Conservation (phyloP, 2,329 filamentous ascomycete genomes). For the Alternaria brassicicola region DNA sequence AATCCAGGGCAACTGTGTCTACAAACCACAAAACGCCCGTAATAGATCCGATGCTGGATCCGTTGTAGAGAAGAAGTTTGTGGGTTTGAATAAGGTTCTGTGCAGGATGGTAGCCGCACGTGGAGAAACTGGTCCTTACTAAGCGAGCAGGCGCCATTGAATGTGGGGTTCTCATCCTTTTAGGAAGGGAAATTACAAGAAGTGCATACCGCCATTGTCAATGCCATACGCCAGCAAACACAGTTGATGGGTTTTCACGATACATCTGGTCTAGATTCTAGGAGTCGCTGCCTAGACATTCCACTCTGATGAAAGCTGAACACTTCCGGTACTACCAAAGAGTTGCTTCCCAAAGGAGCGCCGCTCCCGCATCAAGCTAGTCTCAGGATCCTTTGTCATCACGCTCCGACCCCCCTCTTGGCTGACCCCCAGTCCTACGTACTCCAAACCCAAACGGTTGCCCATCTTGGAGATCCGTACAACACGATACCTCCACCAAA, state of each 20-base stretch:
- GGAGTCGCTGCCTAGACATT: not conserved
- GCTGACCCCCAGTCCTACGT: not conserved
- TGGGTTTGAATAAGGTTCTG: slow-evolving; percentile 17
- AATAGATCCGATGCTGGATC: not conserved
- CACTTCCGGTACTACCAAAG: not conserved
- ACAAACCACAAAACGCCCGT: not conserved
- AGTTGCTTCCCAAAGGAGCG: not conserved
- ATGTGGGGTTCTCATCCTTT: slow-evolving; percentile 4
- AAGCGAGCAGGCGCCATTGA: slow-evolving; percentile 6
- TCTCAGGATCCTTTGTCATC: not conserved
- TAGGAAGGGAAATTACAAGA: not conserved
- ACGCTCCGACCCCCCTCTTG: not conserved
- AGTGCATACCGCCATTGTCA: not conserved
- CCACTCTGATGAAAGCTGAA: not conserved
- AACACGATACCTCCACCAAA: not conserved
- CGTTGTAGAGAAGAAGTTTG: slow-evolving; percentile 3
- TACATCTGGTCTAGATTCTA: not conserved
- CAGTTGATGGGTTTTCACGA: slow-evolving; percentile 1
- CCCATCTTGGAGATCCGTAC: not conserved
- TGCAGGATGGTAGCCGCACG: slow-evolving; percentile 7
- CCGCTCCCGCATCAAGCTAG: not conserved
- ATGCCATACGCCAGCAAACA: not conserved
- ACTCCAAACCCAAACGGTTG: not conserved
- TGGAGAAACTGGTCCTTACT: slow-evolving; percentile 6
- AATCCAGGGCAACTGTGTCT: not conserved